A percentile compares a stretch with the other conserved stretches of the same genome.
phyloP scores from a whole-genome alignment of 768 basidiomycete species.

The Suillus subluteus region DNA sequence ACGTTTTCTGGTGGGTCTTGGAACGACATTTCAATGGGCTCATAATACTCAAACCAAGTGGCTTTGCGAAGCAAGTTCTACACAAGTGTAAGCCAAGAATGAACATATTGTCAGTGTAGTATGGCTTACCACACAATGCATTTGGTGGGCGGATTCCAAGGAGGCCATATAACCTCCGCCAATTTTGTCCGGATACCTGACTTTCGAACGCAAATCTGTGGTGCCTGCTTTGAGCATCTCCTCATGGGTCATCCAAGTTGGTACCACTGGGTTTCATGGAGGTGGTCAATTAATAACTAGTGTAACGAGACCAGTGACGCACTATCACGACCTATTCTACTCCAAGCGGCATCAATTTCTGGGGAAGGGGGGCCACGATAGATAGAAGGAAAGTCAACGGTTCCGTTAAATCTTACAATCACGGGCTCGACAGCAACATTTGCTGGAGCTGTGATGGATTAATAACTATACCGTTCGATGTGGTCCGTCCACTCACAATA shows the following conservation, averaged over 20 bases:
- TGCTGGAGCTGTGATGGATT: slow-evolving; percentile 12
- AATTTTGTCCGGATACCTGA: slow-evolving; percentile 14
- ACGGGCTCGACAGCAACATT: slow-evolving; percentile 16
- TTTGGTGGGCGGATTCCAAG: slow-evolving; percentile 15
- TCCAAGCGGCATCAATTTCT: slow-evolving; percentile 19
- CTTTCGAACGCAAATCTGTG: slow-evolving; percentile 8
- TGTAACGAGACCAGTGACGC: neutral
- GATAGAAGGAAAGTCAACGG: slow-evolving; percentile 10
- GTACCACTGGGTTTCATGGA: slow-evolving; percentile 7
- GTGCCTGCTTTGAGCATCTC: slow-evolving; percentile 14
- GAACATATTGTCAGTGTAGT: neutral
- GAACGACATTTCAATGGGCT: slow-evolving; percentile 9
- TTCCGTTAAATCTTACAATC: slow-evolving; percentile 12
- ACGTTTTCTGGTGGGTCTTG: neutral
- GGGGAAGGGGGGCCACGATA: slow-evolving; percentile 16
- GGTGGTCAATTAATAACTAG: neutral
- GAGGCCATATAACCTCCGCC: slow-evolving; percentile 15
- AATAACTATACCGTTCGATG: neutral
- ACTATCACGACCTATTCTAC: slow-evolving; percentile 11
- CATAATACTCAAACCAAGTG: slow-evolving; percentile 15
- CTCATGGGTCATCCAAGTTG: slow-evolving; percentile 8
- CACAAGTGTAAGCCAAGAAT: neutral
- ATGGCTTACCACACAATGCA: slow-evolving; percentile 16
- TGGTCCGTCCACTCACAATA: slow-evolving; percentile 2
- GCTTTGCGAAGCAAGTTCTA: slow-evolving; percentile 18